phyloP scores from a whole-genome alignment of 352 stramenopile genomes.

The Phytophthora crassamura region DNA sequence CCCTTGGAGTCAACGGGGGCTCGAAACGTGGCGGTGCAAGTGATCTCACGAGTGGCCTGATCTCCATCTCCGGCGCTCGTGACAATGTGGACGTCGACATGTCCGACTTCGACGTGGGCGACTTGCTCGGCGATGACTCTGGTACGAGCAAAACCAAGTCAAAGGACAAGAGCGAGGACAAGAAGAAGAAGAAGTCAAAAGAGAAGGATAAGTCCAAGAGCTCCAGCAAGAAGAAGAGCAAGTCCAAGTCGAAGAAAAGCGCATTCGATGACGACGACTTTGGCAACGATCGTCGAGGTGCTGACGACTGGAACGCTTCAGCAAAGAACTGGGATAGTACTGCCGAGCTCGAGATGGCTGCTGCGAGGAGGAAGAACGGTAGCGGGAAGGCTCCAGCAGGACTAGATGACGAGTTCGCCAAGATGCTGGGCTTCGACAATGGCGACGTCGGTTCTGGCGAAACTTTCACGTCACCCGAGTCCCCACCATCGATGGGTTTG shows the following conservation, averaged over 20 bases:
- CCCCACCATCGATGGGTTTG: constrained; percentile 5
- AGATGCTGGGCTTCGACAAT: constrained; percentile 66
- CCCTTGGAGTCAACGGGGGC: constrained; percentile 13
- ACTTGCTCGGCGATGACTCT: constrained; percentile 55
- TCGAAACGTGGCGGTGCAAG: constrained; percentile 23
- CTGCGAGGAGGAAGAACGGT: constrained; percentile 49
- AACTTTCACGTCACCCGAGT: constrained; percentile 7
- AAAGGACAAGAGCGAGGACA: constrained; percentile 43
- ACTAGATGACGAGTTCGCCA: constrained; percentile 69
- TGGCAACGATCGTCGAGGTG: constrained; percentile 12
- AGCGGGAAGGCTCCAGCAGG: constrained; percentile 27
- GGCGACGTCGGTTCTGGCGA: constrained; percentile 8
- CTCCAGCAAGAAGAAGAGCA: constrained; percentile 49
- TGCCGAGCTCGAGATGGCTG: constrained; percentile 35
- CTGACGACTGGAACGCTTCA: constrained; percentile 21
- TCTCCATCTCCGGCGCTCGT: constrained; percentile 49
- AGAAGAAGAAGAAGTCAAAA: constrained; percentile 44
- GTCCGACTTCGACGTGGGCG: constrained; percentile 62
- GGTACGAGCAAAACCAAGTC: constrained; percentile 32
- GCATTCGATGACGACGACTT: constrained; percentile 41
- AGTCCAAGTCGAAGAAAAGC: constrained; percentile 55
- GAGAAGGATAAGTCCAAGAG: constrained; percentile 42
- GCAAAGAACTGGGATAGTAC: constrained; percentile 37
- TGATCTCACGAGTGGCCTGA: constrained; percentile 67
- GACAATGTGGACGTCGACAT: constrained; percentile 56